Evolutionary conservation across 768 basidiomycete genomes (phyloP), one percentile per base, ranked within the genome.

Genomic region (Macrolepiota dolichaula): DNA sequence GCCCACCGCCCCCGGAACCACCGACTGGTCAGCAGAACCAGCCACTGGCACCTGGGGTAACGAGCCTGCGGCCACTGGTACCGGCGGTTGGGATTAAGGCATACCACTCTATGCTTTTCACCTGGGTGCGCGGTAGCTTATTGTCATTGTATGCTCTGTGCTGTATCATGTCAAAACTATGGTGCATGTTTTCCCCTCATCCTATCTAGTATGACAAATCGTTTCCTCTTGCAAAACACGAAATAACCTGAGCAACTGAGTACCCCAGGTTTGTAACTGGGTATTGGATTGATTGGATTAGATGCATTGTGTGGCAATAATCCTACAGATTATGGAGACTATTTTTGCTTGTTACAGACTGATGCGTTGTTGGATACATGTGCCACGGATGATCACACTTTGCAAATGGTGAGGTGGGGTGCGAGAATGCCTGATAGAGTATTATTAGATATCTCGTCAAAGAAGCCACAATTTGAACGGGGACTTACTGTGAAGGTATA

Each of bases 1-100:
- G 37, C 70, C 80, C 54, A 74, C 81, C 61, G 74, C 77, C 52
- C 13, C 44, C 25, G 78, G 78, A 51, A 73, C 81, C 29, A 78
- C 83, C 53, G 94, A 96, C 80, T 97, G 95, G 95, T 78, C 92
- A 68, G 93, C 94, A 62, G 94, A 95, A 72, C 87, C 93, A 49
- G 71, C 82, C 58, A 75, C 74, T 63, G 74, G 74, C 29, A 75
- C 74, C 59, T 77, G 78, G 65, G 79, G 74, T 55, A 77, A 77
- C 37, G 78, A 77, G 49, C 29, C 29, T 32, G 67, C 74, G 2
- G 63, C 70, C 40, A 66, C 72, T 61, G 76, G 72, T 35, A 58
- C 63, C 38, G 60, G 70, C 46, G 78, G 79, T 36, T 79, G 79
- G 79, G 77, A 79, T 71, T 79, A 68, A 59, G 55, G 19, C 51